These are phyloP conservation scores for Phanerochaete carnosa DNA, from an alignment of 768 basidiomycete species.

Conservation along the genomic window DNA sequence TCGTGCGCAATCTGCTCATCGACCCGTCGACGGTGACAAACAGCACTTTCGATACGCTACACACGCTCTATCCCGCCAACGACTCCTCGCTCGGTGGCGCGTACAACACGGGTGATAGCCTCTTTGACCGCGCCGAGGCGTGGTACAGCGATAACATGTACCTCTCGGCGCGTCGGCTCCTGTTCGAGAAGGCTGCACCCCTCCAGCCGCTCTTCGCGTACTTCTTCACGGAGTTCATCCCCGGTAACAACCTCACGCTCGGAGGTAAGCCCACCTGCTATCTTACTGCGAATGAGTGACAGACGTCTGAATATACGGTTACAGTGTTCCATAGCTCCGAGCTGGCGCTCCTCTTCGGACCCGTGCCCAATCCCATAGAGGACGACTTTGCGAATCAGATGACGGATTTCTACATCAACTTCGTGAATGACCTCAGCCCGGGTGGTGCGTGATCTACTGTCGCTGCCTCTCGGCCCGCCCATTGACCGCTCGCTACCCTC, in stretches of 20 bases:
- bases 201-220: slow-evolving; percentile 48
- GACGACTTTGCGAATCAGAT: slow-evolving; percentile 40
- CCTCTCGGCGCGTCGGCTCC: slow-evolving; percentile 41
- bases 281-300: neutral
- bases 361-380: slow-evolving; percentile 38
- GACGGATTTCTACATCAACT: slow-evolving; percentile 50
- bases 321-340: slow-evolving; percentile 47
- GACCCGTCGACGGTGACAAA: slow-evolving; percentile 45
- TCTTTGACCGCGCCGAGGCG: slow-evolving; percentile 49
- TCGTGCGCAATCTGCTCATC: slow-evolving; percentile 42
- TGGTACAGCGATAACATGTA: slow-evolving; percentile 58
- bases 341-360: slow-evolving; percentile 42
- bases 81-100: slow-evolving; percentile 42
- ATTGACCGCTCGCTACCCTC: neutral
- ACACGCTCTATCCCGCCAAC: slow-evolving; percentile 42
- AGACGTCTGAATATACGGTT: neutral
- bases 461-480: slow-evolving; percentile 23
- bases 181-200: slow-evolving; percentile 43
- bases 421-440: slow-evolving; percentile 49
- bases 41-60: slow-evolving; percentile 35
- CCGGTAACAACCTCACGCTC: slow-evolving; percentile 45
- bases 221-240: slow-evolving; percentile 51
- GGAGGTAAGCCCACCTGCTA: slow-evolving; percentile 40
- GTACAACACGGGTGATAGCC: slow-evolving; percentile 52
- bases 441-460: slow-evolving; percentile 32